These are phyloP conservation scores for Xylariaceae sp. DNA, from an alignment of 2,329 filamentous ascomycete species.

Conservation along the genomic window DNA sequence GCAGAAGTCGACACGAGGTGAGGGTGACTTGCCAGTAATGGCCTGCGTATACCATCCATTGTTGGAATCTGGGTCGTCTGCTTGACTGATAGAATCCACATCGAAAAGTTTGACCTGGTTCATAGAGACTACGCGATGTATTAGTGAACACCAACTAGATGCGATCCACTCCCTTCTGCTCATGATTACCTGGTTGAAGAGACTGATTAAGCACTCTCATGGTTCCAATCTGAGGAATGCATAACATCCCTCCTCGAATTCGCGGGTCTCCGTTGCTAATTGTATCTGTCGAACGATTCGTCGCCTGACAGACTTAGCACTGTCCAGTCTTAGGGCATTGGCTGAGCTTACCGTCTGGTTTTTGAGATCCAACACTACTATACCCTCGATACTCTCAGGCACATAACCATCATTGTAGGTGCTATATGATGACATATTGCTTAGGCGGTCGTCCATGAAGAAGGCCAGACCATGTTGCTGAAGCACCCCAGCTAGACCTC, in stretches of 20 bases:
- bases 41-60: constrained; percentile 38
- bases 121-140: constrained; percentile 17
- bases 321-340: background rate
- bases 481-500: constrained; percentile 7
- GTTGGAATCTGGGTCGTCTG: constrained; percentile 18
- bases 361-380: constrained; percentile 34
- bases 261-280: constrained; percentile 27
- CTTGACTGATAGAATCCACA: constrained; percentile 25
- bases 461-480: constrained; percentile 9
- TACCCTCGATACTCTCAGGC: constrained; percentile 26
- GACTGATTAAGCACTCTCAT: constrained; percentile 24
- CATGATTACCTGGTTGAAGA: constrained; percentile 5
- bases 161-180: background rate
- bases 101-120: constrained; percentile 36
- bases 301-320: constrained; percentile 12
- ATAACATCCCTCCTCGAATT: constrained; percentile 32
- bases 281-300: constrained; percentile 32
- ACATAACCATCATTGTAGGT: background rate
- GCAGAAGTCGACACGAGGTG: constrained; percentile 39
- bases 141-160: background rate
- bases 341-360: constrained; percentile 18
- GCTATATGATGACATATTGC: constrained; percentile 5
- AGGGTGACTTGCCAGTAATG: constrained; percentile 36
- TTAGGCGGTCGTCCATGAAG: constrained; percentile 16
- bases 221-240: constrained; percentile 30